These are phyloP conservation scores for Dendrobium nobile DNA, from an alignment of 106 monocot genomes.

Conservation along the genomic window DNA sequence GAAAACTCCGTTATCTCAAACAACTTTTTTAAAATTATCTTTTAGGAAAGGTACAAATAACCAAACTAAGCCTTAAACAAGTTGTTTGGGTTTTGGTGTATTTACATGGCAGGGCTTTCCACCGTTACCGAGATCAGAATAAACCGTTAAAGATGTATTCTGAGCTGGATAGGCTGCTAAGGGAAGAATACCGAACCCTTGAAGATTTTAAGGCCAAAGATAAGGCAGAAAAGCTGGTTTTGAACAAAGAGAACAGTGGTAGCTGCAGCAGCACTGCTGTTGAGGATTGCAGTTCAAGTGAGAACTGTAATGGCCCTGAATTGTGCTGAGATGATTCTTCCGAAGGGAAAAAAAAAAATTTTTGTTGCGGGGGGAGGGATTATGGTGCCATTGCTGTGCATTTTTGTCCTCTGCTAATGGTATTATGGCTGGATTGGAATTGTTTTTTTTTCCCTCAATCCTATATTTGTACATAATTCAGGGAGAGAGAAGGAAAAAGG, in stretches of 20 bases:
- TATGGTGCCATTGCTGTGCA: conserved; percentile 18
- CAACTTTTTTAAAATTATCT: no score
- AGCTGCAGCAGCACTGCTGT: no score
- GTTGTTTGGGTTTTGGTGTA: background rate
- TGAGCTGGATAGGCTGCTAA: conserved; percentile 68
- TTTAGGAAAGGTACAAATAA: no score
- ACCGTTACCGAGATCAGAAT: conserved; percentile 47
- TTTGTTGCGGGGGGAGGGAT: conserved; percentile 4
- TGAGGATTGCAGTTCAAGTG: background rate
- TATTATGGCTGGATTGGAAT: conserved; percentile 22
- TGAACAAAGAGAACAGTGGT: background rate
- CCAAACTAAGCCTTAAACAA: no score
- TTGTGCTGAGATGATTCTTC: background rate
- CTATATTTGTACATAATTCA: conserved; percentile 56
- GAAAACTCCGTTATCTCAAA: no score
- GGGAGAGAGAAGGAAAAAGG: background rate
- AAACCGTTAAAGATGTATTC: conserved; percentile 53
- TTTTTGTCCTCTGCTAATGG: conserved; percentile 25
- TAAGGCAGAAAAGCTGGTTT: conserved; percentile 21
- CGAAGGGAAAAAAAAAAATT: background rate
- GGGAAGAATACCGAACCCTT: conserved; percentile 61
- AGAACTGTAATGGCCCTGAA: background rate
- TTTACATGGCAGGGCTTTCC: conserved; percentile 66
- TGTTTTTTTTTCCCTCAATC: conserved; percentile 17
- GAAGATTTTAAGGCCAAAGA: conserved; percentile 65